A percentile compares a stretch with the other conserved stretches of the same genome.
Conservation (phyloP, 768 basidiomycete species). For the Russula ochroleuca region DNA sequence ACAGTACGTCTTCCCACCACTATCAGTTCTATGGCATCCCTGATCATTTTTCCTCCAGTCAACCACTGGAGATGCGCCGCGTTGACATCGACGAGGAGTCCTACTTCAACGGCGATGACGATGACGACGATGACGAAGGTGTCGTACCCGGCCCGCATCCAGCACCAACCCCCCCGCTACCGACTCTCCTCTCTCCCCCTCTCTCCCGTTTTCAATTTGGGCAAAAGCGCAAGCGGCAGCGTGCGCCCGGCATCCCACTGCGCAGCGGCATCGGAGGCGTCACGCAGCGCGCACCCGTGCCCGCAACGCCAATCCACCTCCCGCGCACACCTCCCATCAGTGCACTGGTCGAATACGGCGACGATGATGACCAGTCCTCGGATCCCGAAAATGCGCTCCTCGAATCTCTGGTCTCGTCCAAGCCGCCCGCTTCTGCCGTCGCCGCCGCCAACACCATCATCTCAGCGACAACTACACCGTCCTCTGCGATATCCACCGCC, state of each 20-base stretch:
- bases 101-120: constrained; percentile 89
- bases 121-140: constrained; percentile 52
- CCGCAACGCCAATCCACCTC: constrained; percentile 30
- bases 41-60: background rate
- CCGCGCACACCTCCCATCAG: constrained; percentile 52
- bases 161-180: constrained; percentile 11
- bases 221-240: constrained; percentile 34
- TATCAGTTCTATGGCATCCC: background rate
- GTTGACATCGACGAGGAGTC: constrained; percentile 82
- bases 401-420: constrained; percentile 47
- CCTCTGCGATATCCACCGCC: background rate
- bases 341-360: constrained; percentile 72
- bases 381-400: constrained; percentile 52
- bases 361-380: constrained; percentile 60
- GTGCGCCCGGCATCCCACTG: constrained; percentile 41
- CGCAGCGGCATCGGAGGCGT: constrained; percentile 37
- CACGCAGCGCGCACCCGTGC: constrained; percentile 37
- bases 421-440: constrained; percentile 31
- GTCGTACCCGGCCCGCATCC: constrained; percentile 32
- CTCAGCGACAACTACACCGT: background rate
- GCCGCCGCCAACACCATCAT: background rate
- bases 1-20: constrained; percentile 35
- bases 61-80: constrained; percentile 37
- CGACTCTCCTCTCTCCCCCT: constrained; percentile 30
- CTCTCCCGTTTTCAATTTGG: constrained; percentile 28